Evolutionary conservation across 495 filamentous ascomycete species (phyloP).

Genomic region (Penicillium odoratum): DNA sequence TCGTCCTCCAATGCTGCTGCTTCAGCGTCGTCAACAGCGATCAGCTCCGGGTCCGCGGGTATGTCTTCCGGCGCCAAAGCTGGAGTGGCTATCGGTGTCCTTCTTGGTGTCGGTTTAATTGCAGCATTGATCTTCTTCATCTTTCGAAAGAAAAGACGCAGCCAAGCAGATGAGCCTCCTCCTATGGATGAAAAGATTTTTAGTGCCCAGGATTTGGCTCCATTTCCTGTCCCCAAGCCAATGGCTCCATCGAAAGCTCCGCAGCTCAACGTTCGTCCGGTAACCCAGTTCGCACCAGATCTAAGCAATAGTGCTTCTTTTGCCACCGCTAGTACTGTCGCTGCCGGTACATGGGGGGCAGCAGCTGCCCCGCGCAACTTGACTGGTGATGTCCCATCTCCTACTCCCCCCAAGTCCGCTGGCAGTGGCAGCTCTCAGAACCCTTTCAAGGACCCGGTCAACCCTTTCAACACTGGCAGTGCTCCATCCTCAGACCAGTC

Average conservation of each 20-base stretch:
- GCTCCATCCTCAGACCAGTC: slow-evolving; percentile 10
- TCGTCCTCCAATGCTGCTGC: slow-evolving; percentile 17
- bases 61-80: slow-evolving; percentile 64
- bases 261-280: slow-evolving; percentile 78
- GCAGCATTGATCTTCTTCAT: slow-evolving; percentile 64
- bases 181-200: slow-evolving; percentile 53
- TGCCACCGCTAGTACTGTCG: slow-evolving; percentile 29
- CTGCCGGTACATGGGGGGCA: slow-evolving; percentile 31
- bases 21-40: slow-evolving; percentile 17
- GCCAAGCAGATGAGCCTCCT: slow-evolving; percentile 51
- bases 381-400: slow-evolving; percentile 38
- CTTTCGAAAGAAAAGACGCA: slow-evolving; percentile 59
- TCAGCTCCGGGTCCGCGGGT: slow-evolving; percentile 13
- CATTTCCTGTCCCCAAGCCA: slow-evolving; percentile 31
- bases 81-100: slow-evolving; percentile 78
- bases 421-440: slow-evolving; percentile 44
- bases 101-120: slow-evolving; percentile 63
- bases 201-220: slow-evolving; percentile 29
- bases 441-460: slow-evolving; percentile 49
- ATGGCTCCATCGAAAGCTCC: slow-evolving; percentile 63
- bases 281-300: slow-evolving; percentile 83
- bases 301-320: slow-evolving; percentile 44
- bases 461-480: slow-evolving; percentile 50
- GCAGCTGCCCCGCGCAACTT: slow-evolving; percentile 37
- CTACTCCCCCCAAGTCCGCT: slow-evolving; percentile 41